Conservation (phyloP, 2,329 filamentous ascomycete species). For the Endoconidiophora polonica region DNA sequence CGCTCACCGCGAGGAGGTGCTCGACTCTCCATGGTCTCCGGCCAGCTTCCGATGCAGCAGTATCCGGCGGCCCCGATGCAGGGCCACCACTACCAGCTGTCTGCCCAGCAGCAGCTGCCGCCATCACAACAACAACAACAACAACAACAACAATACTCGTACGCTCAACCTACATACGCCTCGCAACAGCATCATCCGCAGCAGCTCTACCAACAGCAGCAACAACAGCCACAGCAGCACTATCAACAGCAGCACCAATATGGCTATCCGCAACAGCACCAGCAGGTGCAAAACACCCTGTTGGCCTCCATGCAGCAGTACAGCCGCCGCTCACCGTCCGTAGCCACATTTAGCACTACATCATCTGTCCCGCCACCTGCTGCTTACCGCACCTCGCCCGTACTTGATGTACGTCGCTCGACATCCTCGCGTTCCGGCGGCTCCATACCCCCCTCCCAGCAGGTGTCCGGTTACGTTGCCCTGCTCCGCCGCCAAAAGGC, state of each 20-base stretch:
- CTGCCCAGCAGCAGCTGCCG: constrained; percentile 6
- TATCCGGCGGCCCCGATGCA: constrained; percentile 7
- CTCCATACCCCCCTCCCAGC: constrained; percentile 21
- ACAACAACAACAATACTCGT: constrained; percentile 7
- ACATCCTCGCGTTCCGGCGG: constrained; percentile 61
- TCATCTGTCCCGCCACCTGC: constrained; percentile 48
- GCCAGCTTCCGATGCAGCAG: constrained; percentile 9
- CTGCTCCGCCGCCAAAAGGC: constrained; percentile 94
- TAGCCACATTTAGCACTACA: constrained; percentile 53
- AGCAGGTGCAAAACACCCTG: constrained; percentile 17
- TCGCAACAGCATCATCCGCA: constrained; percentile 9
- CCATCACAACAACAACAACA: constrained; percentile 2
- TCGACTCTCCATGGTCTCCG: constrained; percentile 8
- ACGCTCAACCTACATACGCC: constrained; percentile 5
- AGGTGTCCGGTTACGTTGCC: constrained; percentile 69
- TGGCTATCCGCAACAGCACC: constrained; percentile 15
- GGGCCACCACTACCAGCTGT: constrained; percentile 3
- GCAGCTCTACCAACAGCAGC: constrained; percentile 4
- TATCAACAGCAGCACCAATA: constrained; percentile 7
- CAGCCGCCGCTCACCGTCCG: constrained; percentile 42
- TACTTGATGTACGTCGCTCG: constrained; percentile 51
- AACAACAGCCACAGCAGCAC: constrained; percentile 6
- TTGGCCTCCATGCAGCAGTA: constrained; percentile 19
- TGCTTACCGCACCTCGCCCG: constrained; percentile 38
- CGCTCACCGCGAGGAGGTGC: constrained; percentile 6